Conservation (phyloP, 768 basidiomycete species). For the Fistulinella prunicolor region DNA sequence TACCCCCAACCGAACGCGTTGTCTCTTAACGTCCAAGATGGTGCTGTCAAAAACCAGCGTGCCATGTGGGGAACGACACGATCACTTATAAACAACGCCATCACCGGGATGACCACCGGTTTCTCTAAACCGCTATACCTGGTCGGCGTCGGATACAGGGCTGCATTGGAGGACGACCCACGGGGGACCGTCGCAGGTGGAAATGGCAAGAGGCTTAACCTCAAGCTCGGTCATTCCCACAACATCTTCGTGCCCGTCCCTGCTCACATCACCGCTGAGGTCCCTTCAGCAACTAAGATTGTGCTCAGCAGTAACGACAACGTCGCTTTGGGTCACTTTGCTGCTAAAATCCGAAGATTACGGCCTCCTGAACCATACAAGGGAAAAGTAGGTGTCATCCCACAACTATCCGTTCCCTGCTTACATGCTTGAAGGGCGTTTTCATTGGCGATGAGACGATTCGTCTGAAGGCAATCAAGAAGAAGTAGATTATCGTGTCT, state of each 20-base stretch:
- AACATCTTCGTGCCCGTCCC: conserved; percentile 83
- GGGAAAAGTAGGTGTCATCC: conserved; percentile 74
- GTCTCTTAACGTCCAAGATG: conserved; percentile 49
- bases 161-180: conserved; percentile 78
- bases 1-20: conserved; percentile 34
- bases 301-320: conserved; percentile 82
- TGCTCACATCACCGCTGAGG: conserved; percentile 72
- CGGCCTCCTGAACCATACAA: conserved; percentile 96
- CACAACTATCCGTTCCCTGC: not conserved
- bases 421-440: conserved; percentile 60
- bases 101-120: conserved; percentile 86
- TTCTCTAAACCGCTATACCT: conserved; percentile 82
- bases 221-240: conserved; percentile 94
- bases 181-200: conserved; percentile 54
- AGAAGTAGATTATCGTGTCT: conserved; percentile 63
- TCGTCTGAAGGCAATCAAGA: conserved; percentile 88
- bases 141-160: conserved; percentile 95
- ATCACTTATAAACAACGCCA: conserved; percentile 84
- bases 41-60: conserved; percentile 71
- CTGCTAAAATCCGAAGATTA: conserved; percentile 78
- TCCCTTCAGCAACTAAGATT: conserved; percentile 83
- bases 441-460: conserved; percentile 93
- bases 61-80: conserved; percentile 96
- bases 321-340: conserved; percentile 82
- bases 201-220: conserved; percentile 68